Conservation (phyloP, 106 monocot genomes). For the Allium cepa region DNA sequence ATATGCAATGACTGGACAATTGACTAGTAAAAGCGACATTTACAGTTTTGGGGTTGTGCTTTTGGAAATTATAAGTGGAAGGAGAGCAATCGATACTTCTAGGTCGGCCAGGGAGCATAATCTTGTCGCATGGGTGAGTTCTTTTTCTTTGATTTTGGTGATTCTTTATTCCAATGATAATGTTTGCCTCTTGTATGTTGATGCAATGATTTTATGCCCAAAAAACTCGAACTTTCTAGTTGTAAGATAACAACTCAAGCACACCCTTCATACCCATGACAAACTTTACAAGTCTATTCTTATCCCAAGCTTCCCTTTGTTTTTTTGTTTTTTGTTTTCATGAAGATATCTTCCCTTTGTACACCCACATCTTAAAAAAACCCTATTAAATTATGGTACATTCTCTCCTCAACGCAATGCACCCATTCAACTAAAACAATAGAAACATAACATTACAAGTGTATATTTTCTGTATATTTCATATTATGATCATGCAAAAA, state of each 20-base stretch:
- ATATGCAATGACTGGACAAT: background rate
- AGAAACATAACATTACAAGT: too few relatives aligned
- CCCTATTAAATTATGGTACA: too few relatives aligned
- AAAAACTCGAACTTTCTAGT: background rate
- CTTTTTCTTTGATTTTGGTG: background rate
- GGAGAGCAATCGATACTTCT: conserved; percentile 10
- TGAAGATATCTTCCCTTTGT: too few relatives aligned
- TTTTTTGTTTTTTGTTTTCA: too few relatives aligned
- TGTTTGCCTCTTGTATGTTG: background rate
- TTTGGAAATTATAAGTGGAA: conserved; percentile 9
- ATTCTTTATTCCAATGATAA: too few relatives aligned
- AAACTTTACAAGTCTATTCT: background rate
- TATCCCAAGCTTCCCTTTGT: background rate
- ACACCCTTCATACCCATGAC: background rate
- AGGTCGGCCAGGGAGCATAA: conserved; percentile 6
- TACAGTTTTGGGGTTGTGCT: conserved; percentile 18
- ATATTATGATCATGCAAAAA: too few relatives aligned
- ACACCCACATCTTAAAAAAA: too few relatives aligned
- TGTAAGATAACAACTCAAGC: background rate
- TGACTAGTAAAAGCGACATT: conserved; percentile 12
- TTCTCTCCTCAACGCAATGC: too few relatives aligned
- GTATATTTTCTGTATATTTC: too few relatives aligned
- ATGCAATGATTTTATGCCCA: background rate
- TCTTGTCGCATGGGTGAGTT: conserved; percentile 20
- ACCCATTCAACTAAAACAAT: too few relatives aligned